phyloP scores from a whole-genome alignment of 345 rosid species.

The Camelina laxa region DNA sequence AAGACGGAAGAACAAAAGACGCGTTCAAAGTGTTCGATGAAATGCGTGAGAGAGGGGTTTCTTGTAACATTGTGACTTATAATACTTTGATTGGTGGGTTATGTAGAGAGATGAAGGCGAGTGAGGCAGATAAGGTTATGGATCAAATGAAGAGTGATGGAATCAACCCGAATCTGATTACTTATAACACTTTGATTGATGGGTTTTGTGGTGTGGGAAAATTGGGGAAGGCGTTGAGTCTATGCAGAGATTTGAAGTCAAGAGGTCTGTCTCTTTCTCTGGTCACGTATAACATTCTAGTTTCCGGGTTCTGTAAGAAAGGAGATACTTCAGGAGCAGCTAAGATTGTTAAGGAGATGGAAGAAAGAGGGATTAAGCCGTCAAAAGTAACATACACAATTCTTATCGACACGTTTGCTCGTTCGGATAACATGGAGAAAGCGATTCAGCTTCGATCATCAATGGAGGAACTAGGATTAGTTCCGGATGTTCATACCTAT shows the following conservation, averaged over 20 bases:
- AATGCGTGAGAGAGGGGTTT: constrained; percentile 70
- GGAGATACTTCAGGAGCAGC: constrained; percentile 51
- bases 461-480: constrained; percentile 63
- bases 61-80: constrained; percentile 62
- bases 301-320: constrained; percentile 58
- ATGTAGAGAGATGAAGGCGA: constrained; percentile 50
- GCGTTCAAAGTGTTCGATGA: constrained; percentile 74
- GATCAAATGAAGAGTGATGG: constrained; percentile 55
- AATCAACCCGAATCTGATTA: constrained; percentile 59
- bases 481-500: constrained; percentile 65
- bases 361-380: constrained; percentile 72
- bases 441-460: constrained; percentile 56
- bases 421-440: constrained; percentile 58
- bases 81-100: constrained; percentile 68
- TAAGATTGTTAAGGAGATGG: constrained; percentile 72
- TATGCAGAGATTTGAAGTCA: constrained; percentile 58
- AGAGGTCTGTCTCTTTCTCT: constrained; percentile 63
- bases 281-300: constrained; percentile 63
- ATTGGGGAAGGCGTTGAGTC: constrained; percentile 55
- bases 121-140: constrained; percentile 59
- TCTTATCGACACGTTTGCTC: constrained; percentile 56
- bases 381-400: constrained; percentile 75
- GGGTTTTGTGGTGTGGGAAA: constrained; percentile 59
- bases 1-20: constrained; percentile 46
- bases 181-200: constrained; percentile 66